These are phyloP conservation scores for Plasmodium blacklocki DNA, from an alignment of 169 alveolate species.

Conservation along the genomic window DNA sequence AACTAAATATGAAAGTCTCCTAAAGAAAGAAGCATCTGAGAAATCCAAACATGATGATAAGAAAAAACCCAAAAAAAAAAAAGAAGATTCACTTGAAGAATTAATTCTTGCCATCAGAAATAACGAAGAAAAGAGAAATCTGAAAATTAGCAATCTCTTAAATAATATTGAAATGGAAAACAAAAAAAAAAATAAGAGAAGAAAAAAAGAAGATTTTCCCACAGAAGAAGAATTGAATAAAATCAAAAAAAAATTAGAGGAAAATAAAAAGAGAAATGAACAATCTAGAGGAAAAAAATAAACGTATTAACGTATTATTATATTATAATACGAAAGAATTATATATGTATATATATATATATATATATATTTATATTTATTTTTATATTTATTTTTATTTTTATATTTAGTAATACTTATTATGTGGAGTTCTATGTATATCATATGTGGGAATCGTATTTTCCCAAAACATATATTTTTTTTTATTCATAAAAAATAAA, in stretches of 20 bases:
- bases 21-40: background rate
- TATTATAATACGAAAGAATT: background rate
- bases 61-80: constrained; percentile 11
- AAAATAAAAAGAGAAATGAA: constrained; percentile 26
- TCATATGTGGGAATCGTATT: no score
- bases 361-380: background rate
- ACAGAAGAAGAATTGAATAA: constrained; percentile 55
- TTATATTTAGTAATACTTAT: no score
- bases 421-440: no score
- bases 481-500: no score
- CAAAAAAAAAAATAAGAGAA: constrained; percentile 34
- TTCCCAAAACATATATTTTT: no score
- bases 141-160: constrained; percentile 23
- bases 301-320: background rate
- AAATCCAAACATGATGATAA: constrained; percentile 12
- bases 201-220: constrained; percentile 42
- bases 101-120: constrained; percentile 55
- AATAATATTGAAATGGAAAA: constrained; percentile 34
- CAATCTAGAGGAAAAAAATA: constrained; percentile 21
- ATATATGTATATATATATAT: constrained; percentile 10
- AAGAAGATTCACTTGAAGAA: constrained; percentile 35
- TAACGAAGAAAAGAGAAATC: constrained; percentile 60
- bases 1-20: background rate
- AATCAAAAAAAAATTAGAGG: constrained; percentile 53
- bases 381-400: background rate